phyloP scores from a whole-genome alignment of 2,329 filamentous ascomycete genomes.

The Pseudopyrenochaeta lycopersici region DNA sequence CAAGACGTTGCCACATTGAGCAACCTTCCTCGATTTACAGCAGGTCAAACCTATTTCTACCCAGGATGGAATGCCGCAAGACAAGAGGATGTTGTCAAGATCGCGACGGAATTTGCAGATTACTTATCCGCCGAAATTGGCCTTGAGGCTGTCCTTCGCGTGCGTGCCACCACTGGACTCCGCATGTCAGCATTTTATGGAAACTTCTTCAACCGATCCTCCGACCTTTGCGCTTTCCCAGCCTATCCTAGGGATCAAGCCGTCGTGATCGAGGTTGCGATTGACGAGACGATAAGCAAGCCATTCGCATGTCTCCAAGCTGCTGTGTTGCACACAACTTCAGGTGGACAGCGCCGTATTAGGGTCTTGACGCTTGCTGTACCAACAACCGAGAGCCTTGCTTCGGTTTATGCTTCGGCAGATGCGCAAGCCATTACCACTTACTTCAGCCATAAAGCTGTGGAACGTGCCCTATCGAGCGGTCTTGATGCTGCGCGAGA shows the following conservation, averaged over 20 bases:
- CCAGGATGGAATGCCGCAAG: slow-evolving; percentile 96
- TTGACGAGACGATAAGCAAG: slow-evolving; percentile 93
- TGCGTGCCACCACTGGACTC: slow-evolving; percentile 91
- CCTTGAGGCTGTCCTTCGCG: slow-evolving; percentile 92
- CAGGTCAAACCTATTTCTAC: slow-evolving; percentile 98
- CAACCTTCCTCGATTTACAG: slow-evolving; percentile 94
- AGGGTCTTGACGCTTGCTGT: slow-evolving; percentile 92
- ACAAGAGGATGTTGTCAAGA: slow-evolving; percentile 96
- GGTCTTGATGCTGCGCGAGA: slow-evolving; percentile 92
- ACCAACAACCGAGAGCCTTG: slow-evolving; percentile 88
- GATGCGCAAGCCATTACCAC: slow-evolving; percentile 93
- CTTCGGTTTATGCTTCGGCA: slow-evolving; percentile 92
- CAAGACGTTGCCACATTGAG: slow-evolving; percentile 97
- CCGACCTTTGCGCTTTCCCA: slow-evolving; percentile 96
- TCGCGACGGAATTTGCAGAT: slow-evolving; percentile 95
- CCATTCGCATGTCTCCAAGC: slow-evolving; percentile 84
- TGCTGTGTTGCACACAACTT: slow-evolving; percentile 95
- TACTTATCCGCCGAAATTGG: slow-evolving; percentile 97
- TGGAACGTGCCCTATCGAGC: slow-evolving; percentile 85
- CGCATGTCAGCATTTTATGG: slow-evolving; percentile 99
- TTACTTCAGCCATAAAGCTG: slow-evolving; percentile 97
- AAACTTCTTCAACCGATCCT: slow-evolving; percentile 99
- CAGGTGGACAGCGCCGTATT: slow-evolving; percentile 95
- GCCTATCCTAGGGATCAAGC: slow-evolving; percentile 97
- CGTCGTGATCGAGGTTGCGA: slow-evolving; percentile 97